A percentile compares a stretch with the other conserved stretches of the same genome.
These are phyloP conservation scores for Yamadazyma spencermartinsiae DNA, from an alignment of 1,139 yeast species.

Conservation along the genomic window DNA sequence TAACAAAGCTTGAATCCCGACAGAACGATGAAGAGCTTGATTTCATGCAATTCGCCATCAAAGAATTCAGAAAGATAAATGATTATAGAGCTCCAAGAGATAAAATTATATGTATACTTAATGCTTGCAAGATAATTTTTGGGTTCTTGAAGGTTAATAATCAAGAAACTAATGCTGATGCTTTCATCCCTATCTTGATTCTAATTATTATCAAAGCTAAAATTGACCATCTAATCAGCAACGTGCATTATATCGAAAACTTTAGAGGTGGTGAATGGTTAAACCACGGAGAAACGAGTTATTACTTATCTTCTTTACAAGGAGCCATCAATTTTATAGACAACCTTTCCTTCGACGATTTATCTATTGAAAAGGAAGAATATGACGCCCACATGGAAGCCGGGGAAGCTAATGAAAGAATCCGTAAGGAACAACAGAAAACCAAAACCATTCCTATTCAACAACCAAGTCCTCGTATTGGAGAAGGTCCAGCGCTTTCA, in stretches of 20 bases:
- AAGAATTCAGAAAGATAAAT: slow-evolving; percentile 74
- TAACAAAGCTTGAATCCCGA: slow-evolving; percentile 19
- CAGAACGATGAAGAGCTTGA: slow-evolving; percentile 35
- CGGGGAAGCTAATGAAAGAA: slow-evolving; percentile 45
- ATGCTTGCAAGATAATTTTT: slow-evolving; percentile 89
- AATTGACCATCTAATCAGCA: slow-evolving; percentile 65
- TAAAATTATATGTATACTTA: slow-evolving; percentile 85
- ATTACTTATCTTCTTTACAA: slow-evolving; percentile 81
- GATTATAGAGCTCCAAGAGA: slow-evolving; percentile 91
- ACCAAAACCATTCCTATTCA: slow-evolving; percentile 14
- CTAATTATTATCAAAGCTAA: slow-evolving; percentile 73
- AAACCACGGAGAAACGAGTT: slow-evolving; percentile 78
- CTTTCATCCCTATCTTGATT: slow-evolving; percentile 84
- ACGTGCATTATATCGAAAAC: slow-evolving; percentile 80
- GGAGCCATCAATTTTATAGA: slow-evolving; percentile 81
- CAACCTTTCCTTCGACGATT: slow-evolving; percentile 53
- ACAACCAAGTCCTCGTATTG: slow-evolving; percentile 23
- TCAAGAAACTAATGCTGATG: slow-evolving; percentile 82
- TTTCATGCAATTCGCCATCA: slow-evolving; percentile 70
- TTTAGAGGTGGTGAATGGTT: slow-evolving; percentile 75
- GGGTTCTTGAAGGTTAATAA: slow-evolving; percentile 76
- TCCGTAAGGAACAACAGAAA: slow-evolving; percentile 19
- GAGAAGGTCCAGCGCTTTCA: slow-evolving; percentile 23
- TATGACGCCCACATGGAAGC: slow-evolving; percentile 48
- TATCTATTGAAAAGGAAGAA: slow-evolving; percentile 65